Conservation (phyloP, 257 asterid genomes). For the Jaltomata sinuosa region DNA sequence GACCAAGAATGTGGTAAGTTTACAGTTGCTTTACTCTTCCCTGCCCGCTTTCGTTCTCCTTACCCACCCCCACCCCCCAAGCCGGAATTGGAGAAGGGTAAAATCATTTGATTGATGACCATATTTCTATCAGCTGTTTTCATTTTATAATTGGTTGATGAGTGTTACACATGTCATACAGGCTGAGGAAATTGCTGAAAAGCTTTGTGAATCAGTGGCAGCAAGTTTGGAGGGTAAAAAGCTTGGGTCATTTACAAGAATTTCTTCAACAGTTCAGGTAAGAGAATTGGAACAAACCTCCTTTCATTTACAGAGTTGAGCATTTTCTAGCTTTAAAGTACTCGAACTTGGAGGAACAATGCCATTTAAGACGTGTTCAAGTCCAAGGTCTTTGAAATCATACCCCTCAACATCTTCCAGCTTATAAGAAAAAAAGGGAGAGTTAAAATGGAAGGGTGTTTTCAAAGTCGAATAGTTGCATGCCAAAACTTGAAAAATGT, state of each 20-base stretch:
- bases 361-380: not conserved
- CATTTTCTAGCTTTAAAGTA: not conserved
- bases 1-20: constrained; percentile 97
- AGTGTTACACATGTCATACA: constrained; percentile 19
- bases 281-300: not conserved
- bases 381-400: not conserved
- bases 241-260: constrained; percentile 80
- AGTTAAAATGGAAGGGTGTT: not conserved
- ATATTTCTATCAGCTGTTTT: not conserved
- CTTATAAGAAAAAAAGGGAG: not conserved
- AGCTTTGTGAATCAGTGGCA: constrained; percentile 94
- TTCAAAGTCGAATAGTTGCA: not conserved
- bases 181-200: constrained; percentile 99
- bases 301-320: not conserved
- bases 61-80: not conserved
- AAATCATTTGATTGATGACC: not conserved
- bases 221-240: constrained; percentile 94
- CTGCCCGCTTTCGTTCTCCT: not conserved
- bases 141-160: not conserved
- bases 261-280: constrained; percentile 95
- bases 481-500: not conserved
- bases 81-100: not conserved
- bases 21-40: not conserved
- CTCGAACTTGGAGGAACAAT: not conserved
- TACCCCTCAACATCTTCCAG: not conserved